Conservation (phyloP, 2,329 filamentous ascomycete genomes). For the Monilinia polystroma region DNA sequence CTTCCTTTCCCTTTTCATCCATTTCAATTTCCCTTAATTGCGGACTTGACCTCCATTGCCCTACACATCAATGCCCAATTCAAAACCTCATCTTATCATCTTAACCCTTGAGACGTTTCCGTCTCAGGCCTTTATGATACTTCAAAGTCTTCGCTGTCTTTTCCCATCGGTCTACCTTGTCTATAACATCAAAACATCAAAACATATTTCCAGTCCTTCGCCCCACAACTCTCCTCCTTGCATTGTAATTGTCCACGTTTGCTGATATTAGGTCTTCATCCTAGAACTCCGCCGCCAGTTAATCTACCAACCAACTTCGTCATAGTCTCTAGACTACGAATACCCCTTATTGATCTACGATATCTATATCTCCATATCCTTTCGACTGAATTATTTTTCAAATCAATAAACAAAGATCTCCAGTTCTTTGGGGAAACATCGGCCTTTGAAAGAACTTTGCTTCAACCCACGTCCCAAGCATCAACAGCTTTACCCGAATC, state of each 20-base stretch:
- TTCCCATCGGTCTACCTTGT: constrained; percentile 21
- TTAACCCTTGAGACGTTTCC: constrained; percentile 19
- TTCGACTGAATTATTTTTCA: constrained; percentile 14
- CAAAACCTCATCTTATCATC: constrained; percentile 20
- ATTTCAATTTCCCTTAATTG: constrained; percentile 13
- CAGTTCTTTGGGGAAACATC: constrained; percentile 8
- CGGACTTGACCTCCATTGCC: constrained; percentile 10
- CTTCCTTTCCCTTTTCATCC: constrained; percentile 7
- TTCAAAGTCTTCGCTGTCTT: constrained; percentile 15
- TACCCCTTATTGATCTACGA: constrained; percentile 27
- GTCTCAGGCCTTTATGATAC: constrained; percentile 12
- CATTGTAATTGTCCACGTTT: constrained; percentile 24
- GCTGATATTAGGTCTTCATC: constrained; percentile 20
- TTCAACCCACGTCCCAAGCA: not conserved
- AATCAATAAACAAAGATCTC: constrained; percentile 16
- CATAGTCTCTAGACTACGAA: constrained; percentile 10
- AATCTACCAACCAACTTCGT: constrained; percentile 20
- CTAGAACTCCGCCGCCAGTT: constrained; percentile 27
- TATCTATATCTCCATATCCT: constrained; percentile 21
- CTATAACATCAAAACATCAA: not conserved
- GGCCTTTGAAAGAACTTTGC: not conserved
- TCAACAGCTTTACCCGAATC: constrained; percentile 17
- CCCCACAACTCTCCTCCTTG: constrained; percentile 18
- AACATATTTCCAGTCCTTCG: constrained; percentile 1
- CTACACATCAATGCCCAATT: not conserved